These are phyloP conservation scores for Suillus alpinus DNA, from an alignment of 768 basidiomycete genomes.

Conservation along the genomic window DNA sequence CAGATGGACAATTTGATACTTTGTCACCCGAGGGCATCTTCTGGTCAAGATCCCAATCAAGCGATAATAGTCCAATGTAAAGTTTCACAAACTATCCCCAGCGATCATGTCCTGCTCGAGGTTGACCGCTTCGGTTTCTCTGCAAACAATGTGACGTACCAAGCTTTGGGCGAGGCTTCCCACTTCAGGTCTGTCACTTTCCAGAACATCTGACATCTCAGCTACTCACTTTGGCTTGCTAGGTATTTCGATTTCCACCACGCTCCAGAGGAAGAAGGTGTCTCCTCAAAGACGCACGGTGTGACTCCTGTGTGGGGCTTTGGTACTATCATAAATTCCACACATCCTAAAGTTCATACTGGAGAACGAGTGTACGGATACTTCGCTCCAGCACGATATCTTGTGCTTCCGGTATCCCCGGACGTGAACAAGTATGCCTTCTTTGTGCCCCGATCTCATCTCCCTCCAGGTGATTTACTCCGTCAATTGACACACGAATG, in stretches of 20 bases:
- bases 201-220: neutral
- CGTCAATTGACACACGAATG: neutral
- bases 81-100: slow-evolving; percentile 23
- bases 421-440: slow-evolving; percentile 54
- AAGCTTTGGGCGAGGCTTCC: slow-evolving; percentile 45
- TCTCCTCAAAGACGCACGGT: slow-evolving; percentile 52
- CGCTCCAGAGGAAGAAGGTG: slow-evolving; percentile 38
- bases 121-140: slow-evolving; percentile 72
- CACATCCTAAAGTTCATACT: slow-evolving; percentile 42
- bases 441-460: slow-evolving; percentile 57
- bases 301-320: slow-evolving; percentile 75
- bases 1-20: slow-evolving; percentile 31
- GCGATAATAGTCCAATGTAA: slow-evolving; percentile 27
- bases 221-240: slow-evolving; percentile 19
- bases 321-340: slow-evolving; percentile 52
- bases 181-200: slow-evolving; percentile 34
- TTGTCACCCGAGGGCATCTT: slow-evolving; percentile 39
- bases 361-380: slow-evolving; percentile 66
- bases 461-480: slow-evolving; percentile 48
- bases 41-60: slow-evolving; percentile 25
- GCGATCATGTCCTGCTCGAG: slow-evolving; percentile 50
- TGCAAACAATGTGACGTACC: slow-evolving; percentile 71
- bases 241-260: slow-evolving; percentile 72
- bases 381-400: slow-evolving; percentile 56
- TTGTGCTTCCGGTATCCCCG: slow-evolving; percentile 50